Base-by-base conservation (phyloP, 225 moss, liverwort and hornwort genomes). In the Thuidium tamariscinum region DNA sequence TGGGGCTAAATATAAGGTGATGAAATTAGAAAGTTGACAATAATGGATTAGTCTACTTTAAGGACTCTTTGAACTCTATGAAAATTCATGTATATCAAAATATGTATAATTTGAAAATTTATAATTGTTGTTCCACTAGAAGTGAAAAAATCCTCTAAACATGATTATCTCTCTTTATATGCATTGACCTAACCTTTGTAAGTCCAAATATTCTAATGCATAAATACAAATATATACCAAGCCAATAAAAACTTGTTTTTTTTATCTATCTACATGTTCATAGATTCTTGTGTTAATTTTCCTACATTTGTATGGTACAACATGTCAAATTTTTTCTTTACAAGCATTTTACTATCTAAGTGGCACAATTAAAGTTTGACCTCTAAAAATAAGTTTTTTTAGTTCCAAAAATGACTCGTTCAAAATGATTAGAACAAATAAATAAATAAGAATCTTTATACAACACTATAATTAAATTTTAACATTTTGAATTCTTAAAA, bases 301-400 rank as follows among this genome's bases (percentile, higher is more conserved):
- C 3, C 5, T 26, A 42, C 0, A 2, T 44, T 71, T 26, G 5
- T 27, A 27, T 1, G 0, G 0, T 27, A 27, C 0, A 44, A 71
- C 10, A 70, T 71, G 44, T 44, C 0, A 3, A 0, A 13, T 37
- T 4, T 12, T 37, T 22, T 0, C 0, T 9, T 71, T 16, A 10
- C 3, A 44, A 44, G 0, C 17, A 71, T 10, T 44, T 71, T 6
- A 27, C 5, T 42, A 26, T 29, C 7, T 0, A 15, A 42, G 3
- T 5, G 16, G 44, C 13, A 44, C 5, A 16, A 16, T 15, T 44
- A 44, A 70, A 71, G 1, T 71, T 27, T 44, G 27, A 71, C 16
- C 16, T 44, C 16, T 5, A 0, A 16, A 16, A 44, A 10, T 0
- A 42, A 16, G n/a, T n/a, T n/a, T n/a, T 42, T 42, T 10, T 0